phyloP scores from a whole-genome alignment of 768 basidiomycete species.

The Auricularia cornea region DNA sequence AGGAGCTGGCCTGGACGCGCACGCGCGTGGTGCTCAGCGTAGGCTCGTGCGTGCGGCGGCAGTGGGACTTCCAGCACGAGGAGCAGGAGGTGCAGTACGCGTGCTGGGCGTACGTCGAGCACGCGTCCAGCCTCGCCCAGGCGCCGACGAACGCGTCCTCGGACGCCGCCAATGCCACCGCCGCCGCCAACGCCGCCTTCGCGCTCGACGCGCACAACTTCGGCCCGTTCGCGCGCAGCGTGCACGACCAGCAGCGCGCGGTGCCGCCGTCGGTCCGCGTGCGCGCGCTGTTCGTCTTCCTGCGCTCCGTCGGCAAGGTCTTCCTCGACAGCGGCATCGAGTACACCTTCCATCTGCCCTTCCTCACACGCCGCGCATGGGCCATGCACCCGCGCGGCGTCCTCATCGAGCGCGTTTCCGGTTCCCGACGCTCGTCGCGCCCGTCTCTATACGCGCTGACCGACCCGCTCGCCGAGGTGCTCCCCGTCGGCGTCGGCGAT shows the following conservation, averaged over 20 bases:
- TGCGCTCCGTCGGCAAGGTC: constrained; percentile 65
- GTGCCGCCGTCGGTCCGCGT: constrained; percentile 21
- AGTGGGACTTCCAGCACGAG: constrained; percentile 69
- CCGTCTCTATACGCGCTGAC: constrained; percentile 72
- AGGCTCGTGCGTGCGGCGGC: constrained; percentile 60
- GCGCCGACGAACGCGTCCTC: constrained; percentile 22
- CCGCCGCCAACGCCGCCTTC: constrained; percentile 15
- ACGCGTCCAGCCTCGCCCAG: constrained; percentile 28
- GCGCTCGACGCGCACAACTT: constrained; percentile 29
- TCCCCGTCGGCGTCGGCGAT: constrained; percentile 56
- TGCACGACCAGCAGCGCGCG: constrained; percentile 21
- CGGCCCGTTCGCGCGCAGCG: constrained; percentile 39
- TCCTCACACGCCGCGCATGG: constrained; percentile 73
- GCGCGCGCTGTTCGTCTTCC: constrained; percentile 66
- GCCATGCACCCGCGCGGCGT: constrained; percentile 71
- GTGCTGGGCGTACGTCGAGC: constrained; percentile 67
- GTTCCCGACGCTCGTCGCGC: constrained; percentile 58
- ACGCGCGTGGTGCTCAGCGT: constrained; percentile 52
- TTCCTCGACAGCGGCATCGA: constrained; percentile 63
- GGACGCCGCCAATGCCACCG: constrained; percentile 16
- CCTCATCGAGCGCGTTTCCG: constrained; percentile 63
- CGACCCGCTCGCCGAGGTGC: constrained; percentile 67
- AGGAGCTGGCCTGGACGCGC: constrained; percentile 65
- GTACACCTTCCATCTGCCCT: constrained; percentile 73
- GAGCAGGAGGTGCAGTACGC: constrained; percentile 70